Evolutionary conservation across 2,329 filamentous ascomycete genomes (phyloP), one percentile per base, ranked within the genome.

Genomic region (Talaromyces sp.): DNA sequence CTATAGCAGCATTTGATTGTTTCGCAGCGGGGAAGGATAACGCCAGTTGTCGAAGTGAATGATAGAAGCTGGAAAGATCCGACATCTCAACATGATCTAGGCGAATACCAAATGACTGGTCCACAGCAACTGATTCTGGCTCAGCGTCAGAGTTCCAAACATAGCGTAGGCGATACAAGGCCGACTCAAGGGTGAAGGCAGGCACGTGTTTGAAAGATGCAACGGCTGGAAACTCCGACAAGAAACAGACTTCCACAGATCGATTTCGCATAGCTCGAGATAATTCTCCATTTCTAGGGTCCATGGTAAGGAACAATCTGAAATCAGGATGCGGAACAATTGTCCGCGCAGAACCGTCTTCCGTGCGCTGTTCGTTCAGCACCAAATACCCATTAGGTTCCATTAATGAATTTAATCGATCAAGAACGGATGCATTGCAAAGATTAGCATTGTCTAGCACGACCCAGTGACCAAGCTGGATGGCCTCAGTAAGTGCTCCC

Each of bases 391-490:
- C 95, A 70, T 93, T 88, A 0, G 92, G 93, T 73, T 99, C 95
- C 7, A 98, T 88, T 8, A 99, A 80, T 0, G 95, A 98, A 74
- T 99, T 99, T 58, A 99, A 80, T 65, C 96, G 86, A 76, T 99
- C 95, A 9, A 99, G 83, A 1, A 99, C 95, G 6, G 93, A 96
- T 25, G 93, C 89, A 70, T 90, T 97, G 79, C 96, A 99, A 63
- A 99, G 84, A 71, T 99, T 99, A 64, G 96, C 95, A 75, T 99
- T 97, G 76, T 99, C 95, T 23, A 99, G 86, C 11, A 99, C 88
- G 18, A 99, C 82, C 95, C 95, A 99, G 65, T 92, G 85, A 14
- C 95, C 95, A 68, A 88, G 82, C 71, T 96, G 84, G 11, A 98
- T 81, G 46, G 95, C 93, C 69, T 92, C 89, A 55, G 98, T 89